Percentiles rank a stretch among this genome's conserved stretches.
phyloP scores from a whole-genome alignment of 768 basidiomycete species.

The Amanita molliuscula region DNA sequence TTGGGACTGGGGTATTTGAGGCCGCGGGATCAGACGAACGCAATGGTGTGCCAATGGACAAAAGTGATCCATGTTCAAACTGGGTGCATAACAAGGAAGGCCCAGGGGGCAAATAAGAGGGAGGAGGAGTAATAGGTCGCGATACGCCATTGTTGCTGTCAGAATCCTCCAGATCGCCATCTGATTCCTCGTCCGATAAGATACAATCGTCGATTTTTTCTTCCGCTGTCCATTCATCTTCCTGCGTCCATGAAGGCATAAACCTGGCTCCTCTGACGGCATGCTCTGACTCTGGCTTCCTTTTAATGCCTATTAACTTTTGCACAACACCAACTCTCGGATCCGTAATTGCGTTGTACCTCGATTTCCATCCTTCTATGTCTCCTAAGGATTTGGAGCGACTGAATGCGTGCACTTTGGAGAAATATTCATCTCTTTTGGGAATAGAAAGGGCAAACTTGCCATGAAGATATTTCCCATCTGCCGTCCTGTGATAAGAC shows the following conservation, averaged over 20 bases:
- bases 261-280: slow-evolving; percentile 22
- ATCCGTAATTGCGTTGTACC: slow-evolving; percentile 56
- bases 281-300: slow-evolving; percentile 37
- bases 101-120: slow-evolving; percentile 61
- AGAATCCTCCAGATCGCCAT: slow-evolving; percentile 21
- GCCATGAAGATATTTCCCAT: slow-evolving; percentile 66
- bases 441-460: slow-evolving; percentile 67
- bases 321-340: slow-evolving; percentile 60
- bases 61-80: slow-evolving; percentile 53
- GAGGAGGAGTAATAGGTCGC: slow-evolving; percentile 60
- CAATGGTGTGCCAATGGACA: slow-evolving; percentile 52
- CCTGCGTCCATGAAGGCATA: slow-evolving; percentile 31
- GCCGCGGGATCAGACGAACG: slow-evolving; percentile 33
- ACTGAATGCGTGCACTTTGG: slow-evolving; percentile 14
- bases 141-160: slow-evolving; percentile 28
- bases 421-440: slow-evolving; percentile 37
- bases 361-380: slow-evolving; percentile 34
- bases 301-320: slow-evolving; percentile 62
- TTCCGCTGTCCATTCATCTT: slow-evolving; percentile 32
- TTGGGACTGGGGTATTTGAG: slow-evolving; percentile 19
- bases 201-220: slow-evolving; percentile 10
- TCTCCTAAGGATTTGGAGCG: slow-evolving; percentile 12
- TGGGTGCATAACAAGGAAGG: slow-evolving; percentile 57
- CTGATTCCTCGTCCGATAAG: slow-evolving; percentile 16
- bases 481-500: slow-evolving; percentile 45